Evolutionary conservation across 1,284 basidiomycete species (phyloP), one percentile per base, ranked within the genome.

Genomic region (Rhizoctonia solani): DNA sequence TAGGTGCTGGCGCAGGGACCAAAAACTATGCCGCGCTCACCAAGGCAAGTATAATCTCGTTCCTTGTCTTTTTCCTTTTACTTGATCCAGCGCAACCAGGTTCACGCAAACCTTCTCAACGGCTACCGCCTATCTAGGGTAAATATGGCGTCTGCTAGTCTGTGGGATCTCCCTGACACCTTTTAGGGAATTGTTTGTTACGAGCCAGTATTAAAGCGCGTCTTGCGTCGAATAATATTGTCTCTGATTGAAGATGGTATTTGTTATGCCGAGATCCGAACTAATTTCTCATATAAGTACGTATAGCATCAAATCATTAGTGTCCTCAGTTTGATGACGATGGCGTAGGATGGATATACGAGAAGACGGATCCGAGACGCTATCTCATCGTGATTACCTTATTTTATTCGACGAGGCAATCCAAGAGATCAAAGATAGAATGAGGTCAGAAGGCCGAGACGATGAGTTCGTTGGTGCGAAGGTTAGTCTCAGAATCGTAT

Each of bases 251-350:
- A 83, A 39, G 90, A 92, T 74, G 88, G 89, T 0, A 85, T 92
- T 54, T 86, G 81, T 1, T 92, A 92, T 74, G 76, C 87, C 14
- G 91, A 92, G 76, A 79, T 83, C 3, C 83, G 89, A 41, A 80
- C 91, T 61, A 87, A 88, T 74, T 92, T 92, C 73, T 86, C 87
- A 0, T 90, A 82, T 72, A 88, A 90, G 74, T 90, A 84, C 74
- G 87, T 83, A 47, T 29, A 54, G 16, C 21, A 55, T 29, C n/a
- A n/a, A n/a, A n/a, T n/a, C n/a, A n/a, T n/a, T n/a, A n/a, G n/a
- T n/a, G n/a, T n/a, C n/a, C n/a, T n/a, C n/a, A n/a, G n/a, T n/a
- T n/a, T n/a, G n/a, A n/a, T n/a, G n/a, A n/a, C n/a, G n/a, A n/a
- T n/a, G n/a, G n/a, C 25, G 29, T 70, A 41, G 69, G 59, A 23